A percentile compares a stretch with the other conserved stretches of the same genome.
These are phyloP conservation scores for Taphrina confusa DNA, from an alignment of 1,139 yeast species.

Conservation along the genomic window DNA sequence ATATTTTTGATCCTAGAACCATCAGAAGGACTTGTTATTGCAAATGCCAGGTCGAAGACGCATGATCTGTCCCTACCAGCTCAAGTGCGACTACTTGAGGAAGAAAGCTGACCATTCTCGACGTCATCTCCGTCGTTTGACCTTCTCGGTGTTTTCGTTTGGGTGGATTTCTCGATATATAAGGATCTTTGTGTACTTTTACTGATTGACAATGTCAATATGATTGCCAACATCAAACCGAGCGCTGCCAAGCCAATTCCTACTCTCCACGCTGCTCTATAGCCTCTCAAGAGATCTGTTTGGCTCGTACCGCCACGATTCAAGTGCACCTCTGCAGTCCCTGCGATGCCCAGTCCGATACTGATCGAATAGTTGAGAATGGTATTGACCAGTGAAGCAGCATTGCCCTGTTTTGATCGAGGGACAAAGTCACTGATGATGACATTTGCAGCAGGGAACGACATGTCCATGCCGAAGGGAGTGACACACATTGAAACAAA, in stretches of 20 bases:
- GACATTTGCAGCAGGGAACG: slow-evolving; percentile 64
- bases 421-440: slow-evolving; percentile 57
- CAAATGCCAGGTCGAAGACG: too few species aligned
- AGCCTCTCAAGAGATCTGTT: slow-evolving; percentile 3
- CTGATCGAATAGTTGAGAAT: slow-evolving; percentile 65
- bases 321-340: slow-evolving; percentile 55
- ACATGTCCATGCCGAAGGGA: slow-evolving; percentile 65
- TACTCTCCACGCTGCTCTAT: slow-evolving; percentile 18
- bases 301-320: slow-evolving; percentile 36
- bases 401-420: slow-evolving; percentile 60
- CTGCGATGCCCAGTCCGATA: slow-evolving; percentile 65
- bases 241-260: slow-evolving; percentile 12
- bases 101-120: too few species aligned
- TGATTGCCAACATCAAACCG: not conserved
- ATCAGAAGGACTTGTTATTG: too few species aligned
- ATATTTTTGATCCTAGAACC: too few species aligned
- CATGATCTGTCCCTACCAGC: too few species aligned
- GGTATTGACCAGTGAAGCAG: slow-evolving; percentile 64
- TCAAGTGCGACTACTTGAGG: too few species aligned
- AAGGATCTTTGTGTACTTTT: too few species aligned
- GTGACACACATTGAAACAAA: slow-evolving; percentile 54
- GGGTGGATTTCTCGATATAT: too few species aligned
- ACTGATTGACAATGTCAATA: not conserved
- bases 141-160: too few species aligned
- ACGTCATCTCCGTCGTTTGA: too few species aligned